Conservation (phyloP, 2,329 filamentous ascomycete species). For the Aspergillus terreus region DNA sequence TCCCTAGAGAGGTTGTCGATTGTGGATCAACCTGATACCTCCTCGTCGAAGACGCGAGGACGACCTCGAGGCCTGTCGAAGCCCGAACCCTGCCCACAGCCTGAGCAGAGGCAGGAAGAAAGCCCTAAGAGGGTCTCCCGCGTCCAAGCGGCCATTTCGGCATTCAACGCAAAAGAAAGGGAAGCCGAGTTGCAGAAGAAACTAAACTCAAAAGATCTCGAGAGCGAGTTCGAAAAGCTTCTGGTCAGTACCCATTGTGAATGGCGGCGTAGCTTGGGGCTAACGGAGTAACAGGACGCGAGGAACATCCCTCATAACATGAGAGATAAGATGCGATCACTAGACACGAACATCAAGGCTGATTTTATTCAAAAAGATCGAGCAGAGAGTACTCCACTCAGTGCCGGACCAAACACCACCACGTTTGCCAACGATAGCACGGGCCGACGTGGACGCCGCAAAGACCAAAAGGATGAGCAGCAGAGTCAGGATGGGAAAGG, state of each 20-base stretch:
- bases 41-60: constrained; percentile 16
- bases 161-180: constrained; percentile 54
- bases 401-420: constrained; percentile 32
- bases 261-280: neutral
- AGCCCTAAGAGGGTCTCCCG: constrained; percentile 49
- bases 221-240: constrained; percentile 60
- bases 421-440: constrained; percentile 22
- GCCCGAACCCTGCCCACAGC: constrained; percentile 30
- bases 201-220: constrained; percentile 53
- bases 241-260: constrained; percentile 43
- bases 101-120: constrained; percentile 26
- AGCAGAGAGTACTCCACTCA: constrained; percentile 57
- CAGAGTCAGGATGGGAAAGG: constrained; percentile 44
- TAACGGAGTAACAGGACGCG: constrained; percentile 59
- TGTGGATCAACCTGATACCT: constrained; percentile 11
- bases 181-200: constrained; percentile 43
- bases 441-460: constrained; percentile 40
- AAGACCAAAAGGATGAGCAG: constrained; percentile 38
- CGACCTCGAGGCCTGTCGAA: constrained; percentile 27
- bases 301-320: constrained; percentile 93
- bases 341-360: constrained; percentile 87
- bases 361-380: constrained; percentile 92
- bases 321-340: constrained; percentile 87
- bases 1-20: constrained; percentile 21
- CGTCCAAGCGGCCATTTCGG: constrained; percentile 63